These are phyloP conservation scores for Collybiopsis confluens DNA, from an alignment of 768 basidiomycete genomes.

Conservation along the genomic window DNA sequence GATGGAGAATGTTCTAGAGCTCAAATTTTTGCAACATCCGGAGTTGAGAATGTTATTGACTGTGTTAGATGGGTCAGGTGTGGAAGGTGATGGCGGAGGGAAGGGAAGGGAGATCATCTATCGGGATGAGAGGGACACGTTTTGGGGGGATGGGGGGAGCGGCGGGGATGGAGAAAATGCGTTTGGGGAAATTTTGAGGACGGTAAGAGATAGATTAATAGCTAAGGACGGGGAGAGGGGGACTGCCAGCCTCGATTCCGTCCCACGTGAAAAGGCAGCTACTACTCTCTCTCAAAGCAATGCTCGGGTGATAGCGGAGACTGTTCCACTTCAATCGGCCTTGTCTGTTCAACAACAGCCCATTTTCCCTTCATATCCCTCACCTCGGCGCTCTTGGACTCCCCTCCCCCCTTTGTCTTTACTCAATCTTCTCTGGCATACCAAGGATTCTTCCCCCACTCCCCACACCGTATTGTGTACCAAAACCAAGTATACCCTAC, in stretches of 20 bases:
- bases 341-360: no score
- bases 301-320: no score
- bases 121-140: constrained; percentile 49
- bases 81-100: constrained; percentile 46
- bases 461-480: constrained; percentile 58
- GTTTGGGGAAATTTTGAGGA: constrained; percentile 56
- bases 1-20: constrained; percentile 66
- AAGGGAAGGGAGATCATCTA: constrained; percentile 47
- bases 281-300: no score
- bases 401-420: constrained; percentile 33
- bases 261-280: no score
- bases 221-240: constrained; percentile 12
- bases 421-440: constrained; percentile 31
- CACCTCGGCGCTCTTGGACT: background rate
- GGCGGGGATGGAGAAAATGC: constrained; percentile 48
- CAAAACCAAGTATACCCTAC: constrained; percentile 55
- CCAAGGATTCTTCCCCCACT: constrained; percentile 60
- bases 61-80: no score
- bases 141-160: constrained; percentile 59
- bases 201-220: constrained; percentile 47
- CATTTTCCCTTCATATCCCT: background rate
- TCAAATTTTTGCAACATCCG: constrained; percentile 71
- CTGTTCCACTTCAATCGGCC: no score
- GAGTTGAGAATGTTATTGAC: constrained; percentile 47
- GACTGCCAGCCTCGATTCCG: no score